Evolutionary conservation across 2,329 filamentous ascomycete genomes (phyloP).

Genomic region (Juglanconis oblonga): DNA sequence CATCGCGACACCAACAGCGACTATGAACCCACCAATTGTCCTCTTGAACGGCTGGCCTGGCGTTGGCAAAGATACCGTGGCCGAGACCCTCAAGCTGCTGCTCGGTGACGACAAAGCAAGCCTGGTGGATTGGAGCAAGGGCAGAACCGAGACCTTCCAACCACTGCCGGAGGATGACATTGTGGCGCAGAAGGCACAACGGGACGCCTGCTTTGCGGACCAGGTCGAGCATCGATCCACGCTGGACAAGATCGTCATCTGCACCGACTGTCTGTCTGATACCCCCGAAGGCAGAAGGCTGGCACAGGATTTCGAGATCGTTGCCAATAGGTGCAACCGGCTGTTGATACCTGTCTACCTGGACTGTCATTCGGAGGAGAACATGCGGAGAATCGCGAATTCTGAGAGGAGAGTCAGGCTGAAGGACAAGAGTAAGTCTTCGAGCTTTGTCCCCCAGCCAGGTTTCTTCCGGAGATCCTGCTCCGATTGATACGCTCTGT

Average conservation of each 20-base stretch:
- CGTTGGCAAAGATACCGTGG: constrained; percentile 31
- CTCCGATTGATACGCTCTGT: no score
- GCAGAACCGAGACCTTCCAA: constrained; percentile 8
- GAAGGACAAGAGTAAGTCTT: constrained; percentile 17
- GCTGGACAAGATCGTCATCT: constrained; percentile 23
- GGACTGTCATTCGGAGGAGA: constrained; percentile 23
- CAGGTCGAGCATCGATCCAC: constrained; percentile 23
- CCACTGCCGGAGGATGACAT: constrained; percentile 7
- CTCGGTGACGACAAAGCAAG: constrained; percentile 29
- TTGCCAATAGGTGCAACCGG: constrained; percentile 24
- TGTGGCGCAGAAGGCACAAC: constrained; percentile 13
- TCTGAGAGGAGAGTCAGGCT: constrained; percentile 22
- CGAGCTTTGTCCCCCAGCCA: background rate
- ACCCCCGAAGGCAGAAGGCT: constrained; percentile 22
- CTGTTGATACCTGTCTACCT: constrained; percentile 28
- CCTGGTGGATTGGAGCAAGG: constrained; percentile 22
- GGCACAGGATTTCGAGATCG: constrained; percentile 23
- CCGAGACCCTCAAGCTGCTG: constrained; percentile 29
- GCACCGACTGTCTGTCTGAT: constrained; percentile 28
- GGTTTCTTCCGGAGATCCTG: background rate
- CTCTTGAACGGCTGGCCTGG: constrained; percentile 34
- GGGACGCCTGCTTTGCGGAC: constrained; percentile 23
- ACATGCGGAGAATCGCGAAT: constrained; percentile 22
- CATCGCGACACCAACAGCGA: background rate
- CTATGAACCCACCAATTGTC: constrained; percentile 16